Percentiles rank a stretch among this genome's conserved stretches.
phyloP scores from a whole-genome alignment of 192 early-diverging fungal genomes.

The Umbelopsis vinacea region DNA sequence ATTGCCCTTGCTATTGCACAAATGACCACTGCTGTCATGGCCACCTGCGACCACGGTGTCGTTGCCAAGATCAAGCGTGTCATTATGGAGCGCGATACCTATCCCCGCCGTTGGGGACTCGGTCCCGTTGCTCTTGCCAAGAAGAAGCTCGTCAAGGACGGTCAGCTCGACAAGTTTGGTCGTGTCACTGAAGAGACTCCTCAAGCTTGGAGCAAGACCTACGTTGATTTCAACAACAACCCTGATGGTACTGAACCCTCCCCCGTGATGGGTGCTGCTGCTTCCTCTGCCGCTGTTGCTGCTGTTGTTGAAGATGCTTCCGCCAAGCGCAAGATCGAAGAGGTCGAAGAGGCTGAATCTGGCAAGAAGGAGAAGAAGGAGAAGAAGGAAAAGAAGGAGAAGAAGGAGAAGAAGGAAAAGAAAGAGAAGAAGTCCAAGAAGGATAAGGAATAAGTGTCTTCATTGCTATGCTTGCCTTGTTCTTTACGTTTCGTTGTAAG shows the following conservation, averaged over 20 bases:
- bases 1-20: slow-evolving; percentile 96
- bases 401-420: slow-evolving; percentile 48
- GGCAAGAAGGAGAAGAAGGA: slow-evolving; percentile 48
- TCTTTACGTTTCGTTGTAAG: slow-evolving; percentile 10
- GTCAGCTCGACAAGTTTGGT: slow-evolving; percentile 98
- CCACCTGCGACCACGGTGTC: slow-evolving; percentile 60
- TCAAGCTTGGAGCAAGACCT: slow-evolving; percentile 77
- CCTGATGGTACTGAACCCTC: slow-evolving; percentile 36
- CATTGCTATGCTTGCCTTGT: not conserved
- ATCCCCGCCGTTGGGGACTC: slow-evolving; percentile 97
- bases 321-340: slow-evolving; percentile 42
- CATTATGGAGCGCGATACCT: slow-evolving; percentile 99
- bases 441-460: slow-evolving; percentile 43
- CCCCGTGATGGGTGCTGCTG: slow-evolving; percentile 29
- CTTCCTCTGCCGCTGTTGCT: slow-evolving; percentile 34
- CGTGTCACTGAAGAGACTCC: slow-evolving; percentile 89
- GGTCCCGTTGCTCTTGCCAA: slow-evolving; percentile 95
- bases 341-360: slow-evolving; percentile 27
- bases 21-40: slow-evolving; percentile 99
- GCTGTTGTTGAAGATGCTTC: slow-evolving; percentile 40
- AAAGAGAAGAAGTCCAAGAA: slow-evolving; percentile 45
- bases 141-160: slow-evolving; percentile 98
- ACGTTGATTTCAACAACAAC: slow-evolving; percentile 67
- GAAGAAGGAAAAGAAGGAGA: slow-evolving; percentile 52
- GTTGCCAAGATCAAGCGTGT: slow-evolving; percentile 99